phyloP scores from a whole-genome alignment of 257 asterid species.

The Jaltomata sinuosa region DNA sequence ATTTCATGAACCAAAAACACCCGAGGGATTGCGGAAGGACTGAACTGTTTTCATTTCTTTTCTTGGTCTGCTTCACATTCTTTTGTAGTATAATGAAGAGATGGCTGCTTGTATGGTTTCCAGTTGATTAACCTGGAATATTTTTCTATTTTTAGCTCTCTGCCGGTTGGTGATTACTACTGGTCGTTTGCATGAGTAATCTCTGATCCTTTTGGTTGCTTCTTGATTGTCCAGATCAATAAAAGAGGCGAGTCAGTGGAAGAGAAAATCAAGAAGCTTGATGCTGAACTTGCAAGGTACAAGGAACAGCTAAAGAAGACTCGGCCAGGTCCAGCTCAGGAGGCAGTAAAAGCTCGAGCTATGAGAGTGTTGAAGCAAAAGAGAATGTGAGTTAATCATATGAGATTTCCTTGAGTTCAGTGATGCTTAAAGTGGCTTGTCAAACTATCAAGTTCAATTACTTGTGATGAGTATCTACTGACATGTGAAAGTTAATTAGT shows the following conservation, averaged over 20 bases:
- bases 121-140: neutral
- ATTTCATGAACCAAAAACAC: neutral
- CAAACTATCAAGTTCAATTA: neutral
- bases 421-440: neutral
- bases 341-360: conserved; percentile 15
- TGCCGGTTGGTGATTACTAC: neutral
- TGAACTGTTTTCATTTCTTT: neutral
- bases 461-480: neutral
- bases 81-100: neutral
- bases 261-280: conserved; percentile 10
- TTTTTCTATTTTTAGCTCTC: neutral
- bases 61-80: neutral
- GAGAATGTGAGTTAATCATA: conserved; percentile 3
- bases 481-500: neutral
- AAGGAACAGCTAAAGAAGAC: conserved; percentile 13
- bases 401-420: neutral
- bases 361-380: conserved; percentile 11
- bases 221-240: neutral
- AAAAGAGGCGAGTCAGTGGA: conserved; percentile 12
- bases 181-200: neutral
- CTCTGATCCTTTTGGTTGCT: neutral
- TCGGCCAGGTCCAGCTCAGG: conserved; percentile 14
- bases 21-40: neutral
- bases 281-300: conserved; percentile 6
- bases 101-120: neutral